Evolutionary conservation across 805 yeast species (phyloP), one percentile per base, ranked within the genome.

Genomic region (Myxozyma nipponensis): DNA sequence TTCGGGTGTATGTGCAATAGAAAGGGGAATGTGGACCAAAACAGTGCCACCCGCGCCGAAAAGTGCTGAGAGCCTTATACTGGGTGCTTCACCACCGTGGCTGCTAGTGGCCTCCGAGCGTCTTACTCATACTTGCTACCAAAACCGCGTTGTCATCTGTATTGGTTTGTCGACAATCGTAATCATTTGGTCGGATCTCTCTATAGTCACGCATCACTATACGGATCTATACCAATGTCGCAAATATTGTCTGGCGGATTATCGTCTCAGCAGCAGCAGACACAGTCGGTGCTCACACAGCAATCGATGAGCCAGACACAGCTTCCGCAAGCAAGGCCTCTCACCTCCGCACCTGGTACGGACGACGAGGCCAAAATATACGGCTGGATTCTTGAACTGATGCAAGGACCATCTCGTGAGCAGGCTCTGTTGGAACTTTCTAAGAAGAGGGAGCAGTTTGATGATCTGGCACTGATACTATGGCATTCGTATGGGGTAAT

Each of bases 401-500:
- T 88, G 35, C 83, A 88, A 52, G 97, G 97, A 1, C 86, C 90
- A 24, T 86, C 86, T 62, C 82, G 95, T 62, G 98, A 93, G 63
- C 87, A 91, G 63, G 98, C 98, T 2, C 73, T 91, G 47, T 71
- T 90, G 58, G 97, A 90, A 66, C 73, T 91, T 40, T 97, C 98
- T 7, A 87, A 93, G 65, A 90, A 90, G 63, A 76, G 98, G 56
- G 98, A 91, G 64, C 89, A 88, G 63, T 91, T 86, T 64, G 97
- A 89, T 51, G 98, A 91, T 66, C 75, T 91, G 51, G 98, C 98
- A 0, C 68, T 89, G 36, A 95, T 91, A 3, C 72, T 91, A 51
- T 91, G 98, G 98, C 83, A 91, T 62, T 86, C 96, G 3, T 90
- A 85, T 69, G 98, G 98, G 15, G 97, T 91, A 10, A 89, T 93